These are phyloP conservation scores for Wickerhamomyces sp. DNA, from an alignment of 1,139 yeast genomes.

Conservation along the genomic window DNA sequence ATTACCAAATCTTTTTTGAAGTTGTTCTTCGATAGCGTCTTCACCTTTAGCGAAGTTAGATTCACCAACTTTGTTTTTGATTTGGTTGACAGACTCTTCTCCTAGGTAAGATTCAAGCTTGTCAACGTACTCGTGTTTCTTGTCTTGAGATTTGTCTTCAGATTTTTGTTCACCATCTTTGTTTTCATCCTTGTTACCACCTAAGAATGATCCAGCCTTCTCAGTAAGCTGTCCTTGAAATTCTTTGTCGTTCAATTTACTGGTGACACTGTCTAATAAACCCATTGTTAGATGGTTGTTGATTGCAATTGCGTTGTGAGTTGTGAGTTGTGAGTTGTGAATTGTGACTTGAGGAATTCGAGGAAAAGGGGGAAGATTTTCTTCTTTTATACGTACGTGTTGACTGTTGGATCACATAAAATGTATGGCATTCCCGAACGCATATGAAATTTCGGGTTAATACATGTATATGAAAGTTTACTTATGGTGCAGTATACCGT, in stretches of 20 bases:
- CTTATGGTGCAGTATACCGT: too few species aligned
- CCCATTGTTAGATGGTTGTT: constrained; percentile 15
- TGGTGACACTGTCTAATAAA: constrained; percentile 15
- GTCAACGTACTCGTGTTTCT: constrained; percentile 13
- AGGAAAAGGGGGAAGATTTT: background rate
- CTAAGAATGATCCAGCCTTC: constrained; percentile 14
- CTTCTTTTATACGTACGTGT: too few species aligned
- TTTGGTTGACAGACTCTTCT: constrained; percentile 14
- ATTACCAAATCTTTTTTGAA: constrained; percentile 13
- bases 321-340: background rate
- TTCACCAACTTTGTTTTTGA: constrained; percentile 20
- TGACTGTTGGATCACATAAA: too few species aligned
- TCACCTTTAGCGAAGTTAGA: constrained; percentile 19
- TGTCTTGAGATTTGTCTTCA: background rate
- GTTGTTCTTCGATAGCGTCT: constrained; percentile 5
- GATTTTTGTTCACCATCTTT: constrained; percentile 3
- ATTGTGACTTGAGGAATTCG: background rate
- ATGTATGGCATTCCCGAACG: too few species aligned
- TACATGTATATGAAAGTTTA: too few species aligned
- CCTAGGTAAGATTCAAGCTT: constrained; percentile 20
- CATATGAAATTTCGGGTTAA: too few species aligned
- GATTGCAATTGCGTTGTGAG: too few species aligned
- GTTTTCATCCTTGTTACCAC: constrained; percentile 5
- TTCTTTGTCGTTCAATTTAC: constrained; percentile 14
- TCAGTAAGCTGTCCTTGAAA: constrained; percentile 7